Evolutionary conservation across 2,329 filamentous ascomycete genomes (phyloP), one percentile per base, ranked within the genome.

Genomic region (Fusarium sp.): DNA sequence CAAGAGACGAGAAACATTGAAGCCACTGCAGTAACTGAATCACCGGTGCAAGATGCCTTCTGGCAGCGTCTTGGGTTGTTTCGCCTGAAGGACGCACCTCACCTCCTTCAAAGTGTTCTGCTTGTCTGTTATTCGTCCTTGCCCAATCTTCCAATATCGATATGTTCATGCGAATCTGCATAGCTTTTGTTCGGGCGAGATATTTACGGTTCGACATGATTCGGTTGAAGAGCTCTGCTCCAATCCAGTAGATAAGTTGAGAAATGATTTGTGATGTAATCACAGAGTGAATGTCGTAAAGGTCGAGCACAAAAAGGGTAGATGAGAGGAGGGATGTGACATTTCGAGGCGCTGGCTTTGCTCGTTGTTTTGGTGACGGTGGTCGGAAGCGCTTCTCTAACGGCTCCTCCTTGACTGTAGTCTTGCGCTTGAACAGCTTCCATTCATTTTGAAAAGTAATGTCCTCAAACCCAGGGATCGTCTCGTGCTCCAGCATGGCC

Each of bases 151-250:
- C 96, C 21, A 99, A 84, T 10, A 90, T 91, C 1, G 96, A 98
- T 9, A 99, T 90, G 78, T 99, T 99, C 94, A 99, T 98, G 71
- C 96, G 93, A 74, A 99, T 98, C 79, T 99, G 96, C 96, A 99
- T 99, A 6, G 96, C 96, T 80, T 99, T 99, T 19, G 96, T 99
- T 55, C 96, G 88, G 8, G 96, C 95, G 12, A 99, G 85, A 76
- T 98, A 99, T 78, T 95, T 94, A 70, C 93, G 89, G 76, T 97
- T 98, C 30, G 93, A 95, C 93, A 99, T 97, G 79, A 99, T 93
- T 62, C 95, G 91, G 79, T 99, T 99, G 83, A 99, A 99, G 11
- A 98, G 88, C 80, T 99, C 96, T 0, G 95, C 93, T 9, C 94
- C 93, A 18, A 99, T 86, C 96, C 96, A 99, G 82, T 98, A 99